Percentiles rank a stretch among this genome's conserved stretches.
Evolutionary conservation across 2,329 filamentous ascomycete genomes (phyloP).

Genomic region (Trichoderma gracile): DNA sequence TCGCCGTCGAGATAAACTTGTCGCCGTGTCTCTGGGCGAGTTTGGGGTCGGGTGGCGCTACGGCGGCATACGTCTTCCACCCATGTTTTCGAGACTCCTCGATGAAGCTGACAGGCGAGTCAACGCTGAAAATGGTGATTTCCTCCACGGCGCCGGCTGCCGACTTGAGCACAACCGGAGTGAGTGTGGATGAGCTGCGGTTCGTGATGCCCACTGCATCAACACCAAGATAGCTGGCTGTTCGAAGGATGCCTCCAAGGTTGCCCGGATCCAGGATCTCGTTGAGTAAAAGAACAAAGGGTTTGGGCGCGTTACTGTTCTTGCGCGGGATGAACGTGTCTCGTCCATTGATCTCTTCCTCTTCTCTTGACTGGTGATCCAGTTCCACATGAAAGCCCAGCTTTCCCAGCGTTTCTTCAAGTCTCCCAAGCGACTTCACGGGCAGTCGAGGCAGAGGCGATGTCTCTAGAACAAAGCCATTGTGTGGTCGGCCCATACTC

Average conservation of each 20-base stretch:
- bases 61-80: conserved; percentile 83
- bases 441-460: conserved; percentile 77
- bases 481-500: conserved; percentile 80
- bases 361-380: conserved; percentile 71
- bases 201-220: conserved; percentile 78
- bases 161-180: conserved; percentile 78
- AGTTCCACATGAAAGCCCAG: conserved; percentile 61
- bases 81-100: conserved; percentile 65
- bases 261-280: conserved; percentile 85
- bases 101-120: conserved; percentile 69
- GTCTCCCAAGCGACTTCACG: conserved; percentile 56
- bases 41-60: conserved; percentile 47
- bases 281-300: conserved; percentile 73
- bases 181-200: conserved; percentile 71
- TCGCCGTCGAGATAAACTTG: conserved; percentile 52
- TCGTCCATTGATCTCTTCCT: conserved; percentile 70
- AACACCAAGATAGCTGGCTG: conserved; percentile 86
- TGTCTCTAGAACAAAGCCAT: conserved; percentile 83
- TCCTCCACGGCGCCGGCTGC: conserved; percentile 85
- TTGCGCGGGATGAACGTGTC: conserved; percentile 48
- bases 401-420: conserved; percentile 47
- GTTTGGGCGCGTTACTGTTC: conserved; percentile 49
- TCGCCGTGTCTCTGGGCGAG: conserved; percentile 38
- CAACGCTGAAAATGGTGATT: conserved; percentile 70
- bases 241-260: conserved; percentile 83